Base-by-base conservation (phyloP, 495 filamentous ascomycete species). In the Penicillium crystallinum region DNA sequence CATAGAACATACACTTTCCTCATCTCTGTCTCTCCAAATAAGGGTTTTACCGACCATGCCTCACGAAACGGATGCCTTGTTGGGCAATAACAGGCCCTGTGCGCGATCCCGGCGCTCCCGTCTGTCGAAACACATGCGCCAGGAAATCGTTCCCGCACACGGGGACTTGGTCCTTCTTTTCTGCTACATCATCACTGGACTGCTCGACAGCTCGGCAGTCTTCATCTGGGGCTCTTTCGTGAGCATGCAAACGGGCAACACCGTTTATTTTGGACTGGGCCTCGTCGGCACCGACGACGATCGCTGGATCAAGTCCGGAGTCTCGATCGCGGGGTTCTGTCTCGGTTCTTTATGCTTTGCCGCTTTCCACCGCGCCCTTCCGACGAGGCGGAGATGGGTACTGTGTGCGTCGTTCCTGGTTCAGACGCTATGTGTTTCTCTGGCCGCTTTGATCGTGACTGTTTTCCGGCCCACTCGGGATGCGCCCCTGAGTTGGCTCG, bases 191-290 rank as follows among this genome's bases (percentile, higher is more conserved):
- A 85, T 87, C 64, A 90, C 86, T 8, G 87, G 87, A 2, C 68
- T 90, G 1, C 75, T 90, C 6, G 87, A 90, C 62, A 85, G 82
- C 72, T 78, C 84, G 1, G 79, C 85, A 8, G 81, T 87, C 42
- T 83, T 80, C 22, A 83, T 83, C 21, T 89, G 86, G 86, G 85
- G 85, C 11, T 81, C 82, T 1, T 89, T 90, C 58, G 85, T 87
- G 21, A 85, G 81, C 57, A 89, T 90, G 87, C 86, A 90, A 60
- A 89, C 86, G 21, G 86, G 86, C 74, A 90, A 90, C 65, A 88
- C 87, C 0, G 81, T 90, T 14, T 89, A 88, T 61, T 69, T 88
- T 19, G 87, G 83, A 5, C 77, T 90, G 5, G 87, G 86, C 0
- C 62, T 89, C 1, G 71, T 77, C 0, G 85, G 83, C 0, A 55